Base-by-base conservation (phyloP, 2,329 filamentous ascomycete species). In the Thelonectria rubi region DNA sequence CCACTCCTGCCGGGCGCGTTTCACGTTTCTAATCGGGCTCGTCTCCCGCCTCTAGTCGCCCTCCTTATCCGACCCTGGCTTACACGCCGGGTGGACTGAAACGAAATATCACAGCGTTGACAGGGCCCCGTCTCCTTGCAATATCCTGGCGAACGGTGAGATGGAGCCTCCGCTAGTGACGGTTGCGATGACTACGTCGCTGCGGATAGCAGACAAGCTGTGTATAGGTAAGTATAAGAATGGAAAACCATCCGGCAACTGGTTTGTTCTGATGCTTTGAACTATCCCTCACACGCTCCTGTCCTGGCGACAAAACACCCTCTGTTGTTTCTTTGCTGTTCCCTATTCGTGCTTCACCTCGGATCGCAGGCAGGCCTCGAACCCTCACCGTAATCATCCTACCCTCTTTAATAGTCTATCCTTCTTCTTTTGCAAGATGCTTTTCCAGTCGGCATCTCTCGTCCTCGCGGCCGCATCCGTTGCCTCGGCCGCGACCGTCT, bases 401-500 rank as follows among this genome's bases (percentile, higher is more conserved):
- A 37, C 40, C 48, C 15, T 20, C 21, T 52, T 61, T 56, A 52
- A 15, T 32, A 17, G 1, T 12, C 24, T 34, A 30, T 30, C 26
- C 20, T 43, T 45, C 42, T 45, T 32, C 34, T 37, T 39, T 26
- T n/a, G n/a, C 51, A 60, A 59, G 17, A 64, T 64, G 62, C 62
- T 32, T 56, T 34, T 65, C 55, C 47, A 61, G 55, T 34, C 61
- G 9, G 51, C 49, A 10, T 65, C 64, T 14, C 7, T 64, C 30
- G 7, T 71, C 56, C 54, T 73, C 24, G 68, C 66, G 1, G 68
- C 59, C 26, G 65, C 62, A 4, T 60, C 69, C 8, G 55, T 64
- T 1, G 69, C 62, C 43, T 67, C 70, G 17, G 73, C 72, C 12
- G 69, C 74, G 52, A 49, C 65, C 11, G 72, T 75, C n/a, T 60